phyloP scores from a whole-genome alignment of 1,284 basidiomycete species.

The Ceratobasidium sp. region DNA sequence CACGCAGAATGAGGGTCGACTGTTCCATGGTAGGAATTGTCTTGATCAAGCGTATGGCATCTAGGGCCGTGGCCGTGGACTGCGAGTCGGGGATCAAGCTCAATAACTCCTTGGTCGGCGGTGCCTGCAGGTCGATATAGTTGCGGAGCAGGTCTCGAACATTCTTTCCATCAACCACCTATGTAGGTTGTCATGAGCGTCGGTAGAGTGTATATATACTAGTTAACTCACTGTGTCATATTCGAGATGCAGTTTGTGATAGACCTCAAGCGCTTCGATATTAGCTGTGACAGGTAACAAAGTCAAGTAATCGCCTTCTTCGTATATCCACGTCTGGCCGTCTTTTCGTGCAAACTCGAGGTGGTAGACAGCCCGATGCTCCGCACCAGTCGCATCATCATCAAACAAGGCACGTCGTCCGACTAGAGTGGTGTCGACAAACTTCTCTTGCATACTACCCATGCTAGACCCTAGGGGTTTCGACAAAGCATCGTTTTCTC shows the following conservation, averaged over 20 bases:
- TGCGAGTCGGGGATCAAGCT: slow-evolving; percentile 13
- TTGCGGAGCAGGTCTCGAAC: slow-evolving; percentile 19
- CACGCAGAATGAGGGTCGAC: not conserved
- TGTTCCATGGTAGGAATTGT: not conserved
- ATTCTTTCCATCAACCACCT: slow-evolving; percentile 26
- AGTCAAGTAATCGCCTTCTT: slow-evolving; percentile 15
- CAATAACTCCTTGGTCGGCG: slow-evolving; percentile 5
- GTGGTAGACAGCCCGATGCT: slow-evolving; percentile 10
- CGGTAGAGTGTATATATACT: not conserved
- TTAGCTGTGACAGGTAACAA: slow-evolving; percentile 5
- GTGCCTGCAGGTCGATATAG: slow-evolving; percentile 19
- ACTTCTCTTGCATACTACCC: slow-evolving; percentile 28
- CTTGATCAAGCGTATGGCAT: slow-evolving; percentile 18
- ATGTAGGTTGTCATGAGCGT: not conserved
- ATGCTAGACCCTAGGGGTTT: slow-evolving; percentile 14
- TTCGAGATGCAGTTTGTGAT: slow-evolving; percentile 9
- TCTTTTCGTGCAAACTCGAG: slow-evolving; percentile 19
- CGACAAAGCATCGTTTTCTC: not conserved
- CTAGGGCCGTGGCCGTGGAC: not conserved
- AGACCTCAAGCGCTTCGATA: slow-evolving; percentile 9
- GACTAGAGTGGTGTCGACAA: slow-evolving; percentile 2
- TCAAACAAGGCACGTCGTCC: slow-evolving; percentile 15
- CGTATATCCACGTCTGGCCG: slow-evolving; percentile 12
- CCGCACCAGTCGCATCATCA: not conserved
- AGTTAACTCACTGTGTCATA: slow-evolving; percentile 10